Percentiles rank a stretch among this genome's conserved stretches.
Evolutionary conservation across 345 rosid genomes (phyloP).

Genomic region (Brassica incana): DNA sequence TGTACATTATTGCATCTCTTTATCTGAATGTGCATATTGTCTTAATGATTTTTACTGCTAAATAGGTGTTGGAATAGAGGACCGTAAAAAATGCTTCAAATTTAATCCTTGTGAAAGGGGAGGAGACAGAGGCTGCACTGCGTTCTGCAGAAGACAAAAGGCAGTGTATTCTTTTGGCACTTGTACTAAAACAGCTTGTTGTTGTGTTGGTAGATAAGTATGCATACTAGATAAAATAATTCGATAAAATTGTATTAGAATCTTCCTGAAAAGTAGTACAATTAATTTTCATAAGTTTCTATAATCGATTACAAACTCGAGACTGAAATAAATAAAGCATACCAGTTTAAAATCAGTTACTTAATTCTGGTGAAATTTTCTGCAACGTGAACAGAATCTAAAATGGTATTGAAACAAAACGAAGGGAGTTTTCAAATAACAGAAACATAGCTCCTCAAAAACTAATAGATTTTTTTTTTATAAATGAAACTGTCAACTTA

Average conservation of each 20-base stretch:
- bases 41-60: background rate
- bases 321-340: background rate
- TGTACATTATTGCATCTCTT: background rate
- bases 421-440: too few species aligned
- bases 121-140: constrained; percentile 1
- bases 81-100: background rate
- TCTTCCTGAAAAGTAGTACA: background rate
- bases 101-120: background rate
- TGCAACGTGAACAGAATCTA: too few species aligned
- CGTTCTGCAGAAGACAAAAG: background rate
- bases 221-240: background rate
- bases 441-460: too few species aligned
- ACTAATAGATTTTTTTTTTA: too few species aligned
- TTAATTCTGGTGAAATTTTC: background rate
- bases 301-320: background rate
- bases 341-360: background rate
- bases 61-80: background rate
- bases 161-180: background rate
- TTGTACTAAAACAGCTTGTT: background rate
- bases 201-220: constrained; percentile 7
- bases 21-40: background rate
- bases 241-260: background rate
- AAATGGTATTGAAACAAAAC: too few species aligned
- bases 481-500: too few species aligned
- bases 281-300: background rate